Conservation (phyloP, 495 filamentous ascomycete genomes). For the Penicillium waksmanii region DNA sequence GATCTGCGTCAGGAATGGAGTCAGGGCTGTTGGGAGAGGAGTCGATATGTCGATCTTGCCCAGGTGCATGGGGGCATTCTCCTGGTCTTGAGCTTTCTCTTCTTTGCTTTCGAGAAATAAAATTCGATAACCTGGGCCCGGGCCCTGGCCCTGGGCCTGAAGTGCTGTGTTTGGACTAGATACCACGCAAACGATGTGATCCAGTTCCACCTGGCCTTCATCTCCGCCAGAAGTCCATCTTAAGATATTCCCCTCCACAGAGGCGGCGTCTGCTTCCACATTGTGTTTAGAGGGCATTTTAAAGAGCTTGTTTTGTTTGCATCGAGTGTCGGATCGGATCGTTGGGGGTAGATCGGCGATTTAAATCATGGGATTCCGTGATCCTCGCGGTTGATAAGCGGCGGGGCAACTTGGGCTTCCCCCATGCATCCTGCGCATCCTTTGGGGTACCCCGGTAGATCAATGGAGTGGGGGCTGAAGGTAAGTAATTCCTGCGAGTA, state of each 20-base stretch:
- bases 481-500: too few relatives aligned
- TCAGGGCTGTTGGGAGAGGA: constrained; percentile 20
- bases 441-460: too few relatives aligned
- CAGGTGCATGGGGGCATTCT: too few relatives aligned
- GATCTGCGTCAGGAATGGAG: constrained; percentile 23
- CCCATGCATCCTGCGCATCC: too few relatives aligned
- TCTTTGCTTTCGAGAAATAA: not conserved
- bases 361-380: too few relatives aligned
- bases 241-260: not conserved
- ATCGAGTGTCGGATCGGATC: too few relatives aligned
- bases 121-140: not conserved
- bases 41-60: not conserved
- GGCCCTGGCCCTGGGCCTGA: not conserved
- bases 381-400: too few relatives aligned
- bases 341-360: too few relatives aligned
- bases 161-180: not conserved
- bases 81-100: not conserved
- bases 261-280: too few relatives aligned
- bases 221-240: not conserved
- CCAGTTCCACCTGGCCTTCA: not conserved
- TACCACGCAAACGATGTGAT: constrained; percentile 37
- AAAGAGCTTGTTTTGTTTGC: too few relatives aligned
- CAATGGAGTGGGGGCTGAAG: too few relatives aligned
- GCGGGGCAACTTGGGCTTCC: too few relatives aligned
- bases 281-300: not conserved